Evolutionary conservation across 2,329 filamentous ascomycete species (phyloP), one percentile per base, ranked within the genome.

Genomic region (Phyllachora maydis): DNA sequence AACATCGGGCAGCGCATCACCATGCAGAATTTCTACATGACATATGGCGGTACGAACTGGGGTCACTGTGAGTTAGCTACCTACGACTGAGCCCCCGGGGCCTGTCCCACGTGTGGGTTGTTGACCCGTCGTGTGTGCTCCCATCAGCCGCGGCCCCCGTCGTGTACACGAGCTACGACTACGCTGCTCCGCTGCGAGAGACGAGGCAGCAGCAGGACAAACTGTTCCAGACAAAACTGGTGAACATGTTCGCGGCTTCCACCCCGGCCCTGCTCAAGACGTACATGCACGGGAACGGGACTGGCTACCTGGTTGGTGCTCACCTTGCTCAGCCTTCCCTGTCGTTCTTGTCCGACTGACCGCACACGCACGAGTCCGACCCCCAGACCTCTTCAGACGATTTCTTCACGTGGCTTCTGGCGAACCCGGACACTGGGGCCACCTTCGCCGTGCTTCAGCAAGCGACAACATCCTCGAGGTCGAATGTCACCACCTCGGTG

Each of bases 31-130:
- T 28, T 63, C 9, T 64, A 63, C 31, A 62, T 64, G 47, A 47
- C 50, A 0, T 59, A 47, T 32, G 59, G 59, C n/a, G 59, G 59
- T 1, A 64, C 59, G 0, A 63, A 59, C 29, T 65, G 59, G 59
- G 59, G 55, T 6, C 54, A 63, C 24, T 50, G 46, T 36, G 24
- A 19, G 30, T 27, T 6, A 11, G 12, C n/a, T n/a, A n/a, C n/a
- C n/a, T n/a, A n/a, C n/a, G n/a, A n/a, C n/a, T n/a, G n/a, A n/a
- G n/a, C n/a, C n/a, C n/a, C n/a, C n/a, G n/a, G n/a, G n/a, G n/a
- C n/a, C n/a, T n/a, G n/a, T n/a, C n/a, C n/a, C n/a, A n/a, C n/a
- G n/a, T n/a, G n/a, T n/a, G n/a, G n/a, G n/a, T n/a, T n/a, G n/a
- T n/a, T n/a, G n/a, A 17, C 18, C 8, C 25, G 9, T 6, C 11